These are phyloP conservation scores for Xylaria sp. DNA, from an alignment of 2,329 filamentous ascomycete species.

Conservation along the genomic window DNA sequence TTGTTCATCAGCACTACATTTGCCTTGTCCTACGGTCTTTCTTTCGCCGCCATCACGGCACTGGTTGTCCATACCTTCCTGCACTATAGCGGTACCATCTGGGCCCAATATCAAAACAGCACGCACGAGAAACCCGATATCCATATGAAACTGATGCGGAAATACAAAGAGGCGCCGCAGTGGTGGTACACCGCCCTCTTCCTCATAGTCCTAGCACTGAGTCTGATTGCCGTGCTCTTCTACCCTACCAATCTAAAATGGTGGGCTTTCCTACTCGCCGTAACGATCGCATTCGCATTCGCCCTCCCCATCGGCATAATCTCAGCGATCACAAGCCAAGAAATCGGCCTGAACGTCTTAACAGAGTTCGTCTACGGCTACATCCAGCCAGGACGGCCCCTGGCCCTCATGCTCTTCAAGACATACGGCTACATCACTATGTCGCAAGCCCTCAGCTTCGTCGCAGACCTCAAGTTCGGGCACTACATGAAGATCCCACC, in stretches of 20 bases:
- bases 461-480: slow-evolving; percentile 70
- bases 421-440: slow-evolving; percentile 68
- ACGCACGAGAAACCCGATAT: slow-evolving; percentile 64
- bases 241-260: slow-evolving; percentile 71
- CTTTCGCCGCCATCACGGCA: slow-evolving; percentile 73
- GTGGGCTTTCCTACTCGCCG: slow-evolving; percentile 74
- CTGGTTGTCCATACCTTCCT: slow-evolving; percentile 72
- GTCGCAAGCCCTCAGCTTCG: slow-evolving; percentile 69
- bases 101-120: slow-evolving; percentile 65
- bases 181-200: slow-evolving; percentile 70
- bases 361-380: slow-evolving; percentile 79
- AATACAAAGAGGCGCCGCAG: slow-evolving; percentile 66
- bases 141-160: slow-evolving; percentile 68
- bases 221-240: slow-evolving; percentile 59
- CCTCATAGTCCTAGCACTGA: slow-evolving; percentile 57
- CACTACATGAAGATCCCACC: slow-evolving; percentile 74
- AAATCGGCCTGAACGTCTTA: slow-evolving; percentile 75
- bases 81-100: slow-evolving; percentile 70
- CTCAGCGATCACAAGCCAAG: slow-evolving; percentile 71
- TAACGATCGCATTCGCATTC: slow-evolving; percentile 68
- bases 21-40: slow-evolving; percentile 71
- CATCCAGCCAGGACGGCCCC: slow-evolving; percentile 72
- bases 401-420: slow-evolving; percentile 77
- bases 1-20: slow-evolving; percentile 75
- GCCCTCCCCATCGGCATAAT: slow-evolving; percentile 72